Conservation (phyloP, 768 basidiomycete species). For the Cystofilobasidium macerans region DNA sequence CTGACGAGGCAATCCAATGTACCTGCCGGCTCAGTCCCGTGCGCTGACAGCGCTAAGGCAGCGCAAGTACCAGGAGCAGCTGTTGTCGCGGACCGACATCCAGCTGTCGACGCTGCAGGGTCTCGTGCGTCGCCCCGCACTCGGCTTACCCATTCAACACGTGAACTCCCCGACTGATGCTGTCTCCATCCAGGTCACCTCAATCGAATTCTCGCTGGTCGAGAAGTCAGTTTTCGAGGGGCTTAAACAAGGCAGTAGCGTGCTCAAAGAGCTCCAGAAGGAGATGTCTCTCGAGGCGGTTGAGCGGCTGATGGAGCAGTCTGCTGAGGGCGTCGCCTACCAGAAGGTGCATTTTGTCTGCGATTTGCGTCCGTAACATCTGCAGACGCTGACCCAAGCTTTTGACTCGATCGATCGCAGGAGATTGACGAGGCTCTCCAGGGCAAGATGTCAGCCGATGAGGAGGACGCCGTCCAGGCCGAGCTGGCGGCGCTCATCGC, state of each 20-base stretch:
- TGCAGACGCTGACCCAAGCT: neutral
- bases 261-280: slow-evolving; percentile 83
- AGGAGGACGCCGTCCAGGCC: slow-evolving; percentile 83
- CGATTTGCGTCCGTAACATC: neutral
- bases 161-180: neutral
- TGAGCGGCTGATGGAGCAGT: slow-evolving; percentile 88
- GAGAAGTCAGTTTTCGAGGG: slow-evolving; percentile 88
- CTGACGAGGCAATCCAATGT: neutral
- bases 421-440: slow-evolving; percentile 83
- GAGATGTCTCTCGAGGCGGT: slow-evolving; percentile 86
- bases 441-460: slow-evolving; percentile 69
- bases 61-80: slow-evolving; percentile 83
- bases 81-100: slow-evolving; percentile 75
- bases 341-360: slow-evolving; percentile 69
- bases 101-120: slow-evolving; percentile 84
- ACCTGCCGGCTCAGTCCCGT: slow-evolving; percentile 37
- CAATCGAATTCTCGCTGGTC: slow-evolving; percentile 90
- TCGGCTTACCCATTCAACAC: neutral
- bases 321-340: slow-evolving; percentile 81
- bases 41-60: slow-evolving; percentile 78
- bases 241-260: slow-evolving; percentile 81
- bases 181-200: slow-evolving; percentile 57
- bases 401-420: slow-evolving; percentile 42
- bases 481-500: slow-evolving; percentile 64
- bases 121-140: slow-evolving; percentile 48